phyloP scores from a whole-genome alignment of 495 filamentous ascomycete genomes.

The Rhizodiscina lignyota region DNA sequence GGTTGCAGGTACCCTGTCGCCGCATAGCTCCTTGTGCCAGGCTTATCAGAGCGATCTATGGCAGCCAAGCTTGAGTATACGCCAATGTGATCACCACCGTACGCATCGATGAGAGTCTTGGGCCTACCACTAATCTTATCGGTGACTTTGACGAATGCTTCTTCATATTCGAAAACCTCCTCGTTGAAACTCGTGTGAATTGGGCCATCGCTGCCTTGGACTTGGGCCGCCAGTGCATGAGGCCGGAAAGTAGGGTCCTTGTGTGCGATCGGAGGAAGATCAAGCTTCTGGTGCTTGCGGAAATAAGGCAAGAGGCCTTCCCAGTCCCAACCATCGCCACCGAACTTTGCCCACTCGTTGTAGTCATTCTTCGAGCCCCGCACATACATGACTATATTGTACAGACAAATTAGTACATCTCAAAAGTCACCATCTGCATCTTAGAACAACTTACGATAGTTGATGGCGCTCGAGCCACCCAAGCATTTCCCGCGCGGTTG shows the following conservation, averaged over 20 bases:
- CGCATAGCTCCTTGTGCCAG: neutral
- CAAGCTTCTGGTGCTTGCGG: too few relatives aligned
- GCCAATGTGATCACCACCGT: slow-evolving; percentile 20
- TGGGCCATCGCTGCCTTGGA: too few relatives aligned
- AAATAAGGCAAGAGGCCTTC: slow-evolving; percentile 24
- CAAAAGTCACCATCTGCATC: too few relatives aligned
- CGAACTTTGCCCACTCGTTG: slow-evolving; percentile 39
- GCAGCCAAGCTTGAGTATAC: slow-evolving; percentile 26
- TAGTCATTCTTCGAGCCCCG: slow-evolving; percentile 35
- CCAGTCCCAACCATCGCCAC: slow-evolving; percentile 42
- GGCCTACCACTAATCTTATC: slow-evolving; percentile 11
- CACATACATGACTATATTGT: slow-evolving; percentile 43
- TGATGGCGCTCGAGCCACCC: slow-evolving; percentile 28
- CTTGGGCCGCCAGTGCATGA: too few relatives aligned
- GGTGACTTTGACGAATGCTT: slow-evolving; percentile 13
- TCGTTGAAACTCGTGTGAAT: slow-evolving; percentile 19
- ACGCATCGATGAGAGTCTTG: slow-evolving; percentile 11
- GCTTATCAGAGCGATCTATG: slow-evolving; percentile 27
- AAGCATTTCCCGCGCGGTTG: slow-evolving; percentile 24
- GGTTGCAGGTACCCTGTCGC: neutral
- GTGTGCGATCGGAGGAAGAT: too few relatives aligned
- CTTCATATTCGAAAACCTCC: slow-evolving; percentile 14
- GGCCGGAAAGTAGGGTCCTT: neutral
- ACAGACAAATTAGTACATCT: too few relatives aligned
- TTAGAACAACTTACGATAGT: too few relatives aligned